Evolutionary conservation across 1,139 yeast genomes (phyloP).

Genomic region (Taiozyma sp.): DNA sequence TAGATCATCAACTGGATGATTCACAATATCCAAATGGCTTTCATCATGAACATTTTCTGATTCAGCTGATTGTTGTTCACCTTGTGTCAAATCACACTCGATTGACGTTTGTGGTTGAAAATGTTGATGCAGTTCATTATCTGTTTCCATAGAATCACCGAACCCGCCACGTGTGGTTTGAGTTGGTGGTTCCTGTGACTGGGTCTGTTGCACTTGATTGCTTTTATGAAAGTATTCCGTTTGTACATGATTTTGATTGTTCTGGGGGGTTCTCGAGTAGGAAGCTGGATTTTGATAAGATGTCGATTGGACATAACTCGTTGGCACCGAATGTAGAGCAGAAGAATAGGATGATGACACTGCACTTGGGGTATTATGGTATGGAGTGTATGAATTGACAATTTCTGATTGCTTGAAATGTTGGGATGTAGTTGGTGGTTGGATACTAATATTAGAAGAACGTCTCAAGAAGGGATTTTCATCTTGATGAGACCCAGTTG

Average conservation of each 20-base stretch:
- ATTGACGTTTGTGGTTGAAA: background rate
- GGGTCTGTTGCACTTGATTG: background rate
- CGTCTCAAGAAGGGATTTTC: conserved; percentile 3
- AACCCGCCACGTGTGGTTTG: background rate
- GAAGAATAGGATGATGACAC: conserved; percentile 36
- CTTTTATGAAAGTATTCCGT: background rate
- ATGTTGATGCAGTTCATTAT: conserved; percentile 1
- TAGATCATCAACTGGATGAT: conserved; percentile 76
- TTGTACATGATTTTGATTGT: background rate
- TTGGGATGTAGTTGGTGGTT: conserved; percentile 20
- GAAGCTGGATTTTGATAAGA: background rate
- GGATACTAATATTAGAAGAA: conserved; percentile 18
- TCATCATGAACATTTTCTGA: conserved; percentile 23
- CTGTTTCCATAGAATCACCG: conserved; percentile 5
- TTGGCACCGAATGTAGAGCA: conserved; percentile 23
- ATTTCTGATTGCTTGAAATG: conserved; percentile 21
- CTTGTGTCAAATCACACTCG: conserved; percentile 5
- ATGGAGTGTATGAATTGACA: conserved; percentile 26
- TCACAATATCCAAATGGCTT: conserved; percentile 72
- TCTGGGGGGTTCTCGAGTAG: conserved; percentile 2
- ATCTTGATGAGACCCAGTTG: background rate
- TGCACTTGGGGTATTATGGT: conserved; percentile 52
- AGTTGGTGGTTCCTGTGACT: background rate
- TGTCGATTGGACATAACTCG: background rate
- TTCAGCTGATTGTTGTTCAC: conserved; percentile 1